These are phyloP conservation scores for Leccinum truebloodii DNA, from an alignment of 768 basidiomycete genomes.

Conservation along the genomic window DNA sequence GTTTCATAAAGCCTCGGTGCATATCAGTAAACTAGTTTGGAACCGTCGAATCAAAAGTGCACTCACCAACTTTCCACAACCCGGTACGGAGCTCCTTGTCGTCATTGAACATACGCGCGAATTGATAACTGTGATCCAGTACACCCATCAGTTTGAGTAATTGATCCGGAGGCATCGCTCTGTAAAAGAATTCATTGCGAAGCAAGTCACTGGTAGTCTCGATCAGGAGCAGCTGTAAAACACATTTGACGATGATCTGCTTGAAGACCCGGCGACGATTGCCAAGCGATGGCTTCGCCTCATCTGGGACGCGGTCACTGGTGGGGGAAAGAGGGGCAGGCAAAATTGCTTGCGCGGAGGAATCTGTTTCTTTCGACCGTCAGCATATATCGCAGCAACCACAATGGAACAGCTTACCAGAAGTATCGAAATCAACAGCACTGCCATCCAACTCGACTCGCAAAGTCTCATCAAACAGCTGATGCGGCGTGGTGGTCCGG, in stretches of 20 bases:
- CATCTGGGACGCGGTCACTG: constrained; percentile 51
- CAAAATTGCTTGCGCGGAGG: constrained; percentile 67
- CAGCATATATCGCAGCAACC: constrained; percentile 8
- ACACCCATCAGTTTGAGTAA: constrained; percentile 92
- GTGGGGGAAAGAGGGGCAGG: constrained; percentile 86
- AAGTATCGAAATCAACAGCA: constrained; percentile 54
- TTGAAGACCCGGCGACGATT: constrained; percentile 90
- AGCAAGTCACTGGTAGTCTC: constrained; percentile 96
- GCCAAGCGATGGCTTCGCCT: constrained; percentile 53
- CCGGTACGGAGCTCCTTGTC: constrained; percentile 96
- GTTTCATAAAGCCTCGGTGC: constrained; percentile 95
- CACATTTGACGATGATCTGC: constrained; percentile 99
- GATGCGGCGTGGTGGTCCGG: constrained; percentile 95
- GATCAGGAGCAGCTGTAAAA: constrained; percentile 92
- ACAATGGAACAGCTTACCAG: constrained; percentile 24
- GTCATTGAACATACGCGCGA: constrained; percentile 96
- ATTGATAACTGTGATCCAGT: constrained; percentile 96
- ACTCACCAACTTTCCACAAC: constrained; percentile 99
- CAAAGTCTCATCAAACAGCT: constrained; percentile 90
- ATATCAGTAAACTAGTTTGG: constrained; percentile 5
- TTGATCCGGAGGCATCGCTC: constrained; percentile 91
- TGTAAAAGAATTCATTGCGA: constrained; percentile 89
- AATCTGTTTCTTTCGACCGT: constrained; percentile 38
- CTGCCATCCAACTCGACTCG: constrained; percentile 78
- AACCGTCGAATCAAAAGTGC: background rate